phyloP scores from a whole-genome alignment of 139 green algal genomes.

The Chlorella sorokiniana region DNA sequence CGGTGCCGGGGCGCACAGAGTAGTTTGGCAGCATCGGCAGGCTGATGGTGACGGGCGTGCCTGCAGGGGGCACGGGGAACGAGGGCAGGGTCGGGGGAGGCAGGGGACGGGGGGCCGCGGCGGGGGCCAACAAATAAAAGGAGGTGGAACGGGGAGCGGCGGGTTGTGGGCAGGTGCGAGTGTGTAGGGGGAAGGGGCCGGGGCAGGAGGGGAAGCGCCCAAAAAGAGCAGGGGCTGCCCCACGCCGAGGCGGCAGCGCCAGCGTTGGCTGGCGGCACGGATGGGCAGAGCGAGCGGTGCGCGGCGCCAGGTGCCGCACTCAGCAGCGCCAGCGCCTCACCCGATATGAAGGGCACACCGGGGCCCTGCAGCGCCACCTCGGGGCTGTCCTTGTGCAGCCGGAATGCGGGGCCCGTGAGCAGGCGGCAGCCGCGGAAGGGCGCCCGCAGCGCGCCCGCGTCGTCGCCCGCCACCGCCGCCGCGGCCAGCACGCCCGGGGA shows the following conservation, averaged over 20 bases:
- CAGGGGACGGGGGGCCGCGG: neutral
- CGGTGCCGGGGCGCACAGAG: neutral
- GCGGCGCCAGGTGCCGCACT: neutral
- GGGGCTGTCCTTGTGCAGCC: conserved; percentile 15
- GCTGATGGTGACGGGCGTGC: conserved; percentile 33
- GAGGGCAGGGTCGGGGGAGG: neutral
- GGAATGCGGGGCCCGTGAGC: conserved; percentile 27
- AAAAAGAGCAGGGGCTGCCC: too few relatives aligned
- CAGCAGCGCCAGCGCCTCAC: neutral
- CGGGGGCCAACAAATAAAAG: too few relatives aligned
- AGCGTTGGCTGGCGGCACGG: too few relatives aligned
- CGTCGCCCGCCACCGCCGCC: neutral
- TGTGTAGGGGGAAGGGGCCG: neutral
- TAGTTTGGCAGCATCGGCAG: conserved; percentile 28
- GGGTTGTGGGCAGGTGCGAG: too few relatives aligned
- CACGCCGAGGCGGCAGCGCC: neutral
- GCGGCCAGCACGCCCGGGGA: neutral
- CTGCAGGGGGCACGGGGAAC: neutral
- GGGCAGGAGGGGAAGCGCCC: neutral
- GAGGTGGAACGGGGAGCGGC: too few relatives aligned
- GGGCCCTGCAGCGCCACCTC: neutral
- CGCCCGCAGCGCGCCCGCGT: neutral
- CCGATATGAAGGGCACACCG: conserved; percentile 29
- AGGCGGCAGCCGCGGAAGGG: conserved; percentile 42
- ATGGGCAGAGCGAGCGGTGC: neutral